Evolutionary conservation across 2,329 filamentous ascomycete species (phyloP), one percentile per base, ranked within the genome.

Genomic region (Ciborinia camelliae): DNA sequence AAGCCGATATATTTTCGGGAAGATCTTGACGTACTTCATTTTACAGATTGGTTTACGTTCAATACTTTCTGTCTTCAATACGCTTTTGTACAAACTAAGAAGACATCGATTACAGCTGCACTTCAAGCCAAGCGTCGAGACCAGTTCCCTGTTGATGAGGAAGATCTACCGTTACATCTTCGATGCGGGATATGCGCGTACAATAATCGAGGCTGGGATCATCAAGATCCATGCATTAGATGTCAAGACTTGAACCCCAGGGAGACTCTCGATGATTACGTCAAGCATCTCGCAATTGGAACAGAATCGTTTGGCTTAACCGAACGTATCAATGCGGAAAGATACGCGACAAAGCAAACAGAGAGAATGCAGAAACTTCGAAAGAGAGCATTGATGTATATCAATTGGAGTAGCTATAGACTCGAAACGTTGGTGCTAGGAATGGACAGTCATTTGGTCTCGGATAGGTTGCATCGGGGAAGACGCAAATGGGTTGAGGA

Each of bases 11-110:
- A 57, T n/a, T 57, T 57, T 43, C 53, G 53, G 3, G 26, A 57
- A 10, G 26, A 43, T n/a, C 5, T 43, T 12, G 53, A 57, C n/a
- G 23, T 10, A 30, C 53, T 57, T 57, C 37, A 57, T 43, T 43
- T 57, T 57, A 6, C 53, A 6, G 53, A 43, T n/a, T 57, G 53
- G 53, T 57, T 43, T 14, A 57, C 53, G 5, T 57, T 57, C 26
- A 57, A 30, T 4, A 57, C 53, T 43, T 57, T 57, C 6, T 57
- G 37, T 30, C 26, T 57, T n/a, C 37, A 57, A 30, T 43, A 15
- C 10, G 26, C 53, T 3, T 57, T n/a, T 57, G 18, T n/a, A 3
- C 53, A 32, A n/a, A 57, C 37, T 4, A 15, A 43, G 5, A 1
- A 43, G 26, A 43, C 53, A 4, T 43, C 37, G 2, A 15, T 57